Evolutionary conservation across 1,284 basidiomycete species (phyloP).

Genomic region (Trametes sp.): DNA sequence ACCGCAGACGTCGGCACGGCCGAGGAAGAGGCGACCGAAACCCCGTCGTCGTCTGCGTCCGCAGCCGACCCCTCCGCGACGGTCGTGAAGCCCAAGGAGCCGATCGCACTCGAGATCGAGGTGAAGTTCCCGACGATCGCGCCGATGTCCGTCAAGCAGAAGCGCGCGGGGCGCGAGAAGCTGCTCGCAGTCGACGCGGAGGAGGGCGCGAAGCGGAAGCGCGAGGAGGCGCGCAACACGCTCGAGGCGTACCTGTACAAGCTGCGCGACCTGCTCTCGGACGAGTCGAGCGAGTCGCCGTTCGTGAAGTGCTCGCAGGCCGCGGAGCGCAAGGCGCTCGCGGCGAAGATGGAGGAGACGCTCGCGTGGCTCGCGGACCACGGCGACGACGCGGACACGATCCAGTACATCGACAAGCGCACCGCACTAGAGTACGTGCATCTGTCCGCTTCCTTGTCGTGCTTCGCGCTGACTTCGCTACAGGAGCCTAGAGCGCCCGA

Average conservation of each 20-base stretch:
- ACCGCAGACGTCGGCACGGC: constrained; percentile 29
- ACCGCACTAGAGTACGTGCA: constrained; percentile 79
- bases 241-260: constrained; percentile 95
- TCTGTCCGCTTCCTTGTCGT: neutral
- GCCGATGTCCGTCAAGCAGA: constrained; percentile 78
- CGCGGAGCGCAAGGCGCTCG: constrained; percentile 73
- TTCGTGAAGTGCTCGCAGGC: constrained; percentile 83
- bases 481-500: constrained; percentile 83
- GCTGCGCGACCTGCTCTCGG: constrained; percentile 83
- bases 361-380: constrained; percentile 87
- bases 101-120: constrained; percentile 70
- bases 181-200: constrained; percentile 81
- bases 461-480: constrained; percentile 3
- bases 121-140: constrained; percentile 68
- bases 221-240: constrained; percentile 91
- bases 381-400: constrained; percentile 85
- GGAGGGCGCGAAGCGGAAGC: constrained; percentile 78
- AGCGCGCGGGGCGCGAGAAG: constrained; percentile 71
- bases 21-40: constrained; percentile 33
- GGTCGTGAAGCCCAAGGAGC: constrained; percentile 50
- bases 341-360: constrained; percentile 71
- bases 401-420: constrained; percentile 76
- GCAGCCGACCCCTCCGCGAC: constrained; percentile 39
- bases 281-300: constrained; percentile 67
- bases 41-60: constrained; percentile 31